phyloP scores from a whole-genome alignment of 495 filamentous ascomycete species.

The Neurospora africana region DNA sequence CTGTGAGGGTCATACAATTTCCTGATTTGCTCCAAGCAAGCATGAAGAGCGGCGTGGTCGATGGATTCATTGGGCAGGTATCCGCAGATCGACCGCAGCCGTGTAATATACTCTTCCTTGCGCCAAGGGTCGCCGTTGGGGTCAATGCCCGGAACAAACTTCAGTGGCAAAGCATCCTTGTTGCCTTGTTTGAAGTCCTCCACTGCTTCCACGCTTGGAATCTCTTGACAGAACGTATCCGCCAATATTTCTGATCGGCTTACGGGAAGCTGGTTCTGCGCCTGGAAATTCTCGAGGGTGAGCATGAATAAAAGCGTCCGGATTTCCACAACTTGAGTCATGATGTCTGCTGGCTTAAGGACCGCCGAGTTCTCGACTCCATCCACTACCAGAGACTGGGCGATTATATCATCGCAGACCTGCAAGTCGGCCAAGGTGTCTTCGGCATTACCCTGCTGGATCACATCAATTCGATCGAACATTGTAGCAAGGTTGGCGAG shows the following conservation, averaged over 20 bases:
- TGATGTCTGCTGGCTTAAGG: conserved; percentile 1
- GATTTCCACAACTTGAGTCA: conserved; percentile 11
- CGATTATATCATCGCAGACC: conserved; percentile 8
- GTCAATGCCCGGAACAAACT: conserved; percentile 1
- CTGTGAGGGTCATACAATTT: background rate
- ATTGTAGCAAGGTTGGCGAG: conserved; percentile 15
- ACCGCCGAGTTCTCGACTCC: background rate
- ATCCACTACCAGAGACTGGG: conserved; percentile 3
- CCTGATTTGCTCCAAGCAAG: background rate
- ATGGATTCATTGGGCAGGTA: background rate
- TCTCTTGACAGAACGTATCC: conserved; percentile 11
- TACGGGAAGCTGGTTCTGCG: background rate
- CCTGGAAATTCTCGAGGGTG: conserved; percentile 3
- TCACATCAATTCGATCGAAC: conserved; percentile 4
- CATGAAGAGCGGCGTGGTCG: background rate
- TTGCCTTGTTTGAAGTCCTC: conserved; percentile 2
- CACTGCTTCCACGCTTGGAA: conserved; percentile 5
- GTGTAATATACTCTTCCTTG: background rate
- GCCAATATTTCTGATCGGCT: conserved; percentile 6
- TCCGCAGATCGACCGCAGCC: conserved; percentile 6
- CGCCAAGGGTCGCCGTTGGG: background rate
- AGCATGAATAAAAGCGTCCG: conserved; percentile 16
- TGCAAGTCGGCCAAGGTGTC: conserved; percentile 8
- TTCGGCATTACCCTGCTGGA: background rate
- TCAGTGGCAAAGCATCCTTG: conserved; percentile 7